Conservation (phyloP, 176 grass and related monocot genomes). For the Oryza longistaminata region DNA sequence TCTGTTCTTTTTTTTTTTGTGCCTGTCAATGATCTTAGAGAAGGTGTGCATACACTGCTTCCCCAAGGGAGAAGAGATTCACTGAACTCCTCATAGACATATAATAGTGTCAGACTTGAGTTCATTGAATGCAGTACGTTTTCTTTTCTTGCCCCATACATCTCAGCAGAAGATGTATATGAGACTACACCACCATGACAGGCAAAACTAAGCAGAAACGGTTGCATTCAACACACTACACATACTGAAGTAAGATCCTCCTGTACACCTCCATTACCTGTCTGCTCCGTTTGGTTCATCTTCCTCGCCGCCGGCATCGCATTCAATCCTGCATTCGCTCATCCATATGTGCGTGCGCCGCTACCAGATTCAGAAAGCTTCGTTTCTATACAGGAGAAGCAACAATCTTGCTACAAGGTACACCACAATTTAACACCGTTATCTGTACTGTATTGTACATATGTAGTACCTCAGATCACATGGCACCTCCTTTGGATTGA, state of each 20-base stretch:
- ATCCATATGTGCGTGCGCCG: not conserved
- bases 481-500: no score
- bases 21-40: not conserved
- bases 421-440: no score
- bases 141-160: not conserved
- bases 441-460: no score
- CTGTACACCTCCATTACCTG: not conserved
- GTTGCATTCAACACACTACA: no score
- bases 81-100: not conserved
- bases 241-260: no score
- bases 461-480: no score
- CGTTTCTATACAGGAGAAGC: not conserved
- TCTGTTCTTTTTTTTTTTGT: not conserved
- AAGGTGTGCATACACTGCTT: not conserved
- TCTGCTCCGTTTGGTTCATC: not conserved
- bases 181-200: not conserved
- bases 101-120: not conserved
- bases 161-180: not conserved
- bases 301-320: not conserved
- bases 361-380: not conserved
- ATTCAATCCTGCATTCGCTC: not conserved
- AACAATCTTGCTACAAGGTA: not conserved
- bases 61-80: not conserved
- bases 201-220: no score
- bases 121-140: not conserved